Evolutionary conservation across 1,284 basidiomycete species (phyloP).

Genomic region (Austroboletus novae-zelandiae): DNA sequence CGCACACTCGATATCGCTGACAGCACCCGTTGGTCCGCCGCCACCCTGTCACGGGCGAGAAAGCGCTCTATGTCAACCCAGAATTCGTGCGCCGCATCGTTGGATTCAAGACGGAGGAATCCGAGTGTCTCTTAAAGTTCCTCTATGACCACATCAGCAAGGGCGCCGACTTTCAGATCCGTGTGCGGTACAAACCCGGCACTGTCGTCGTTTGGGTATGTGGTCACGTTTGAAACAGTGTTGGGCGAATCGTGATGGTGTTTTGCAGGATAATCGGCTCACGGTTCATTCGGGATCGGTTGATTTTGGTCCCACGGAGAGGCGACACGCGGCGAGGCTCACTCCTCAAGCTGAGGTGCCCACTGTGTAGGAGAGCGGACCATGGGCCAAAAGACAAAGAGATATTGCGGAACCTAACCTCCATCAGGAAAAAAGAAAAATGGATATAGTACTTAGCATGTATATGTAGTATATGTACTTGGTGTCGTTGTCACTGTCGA

Average conservation of each 20-base stretch:
- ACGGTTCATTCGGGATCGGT: constrained; percentile 48
- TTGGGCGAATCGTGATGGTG: neutral
- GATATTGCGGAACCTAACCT: too few species aligned
- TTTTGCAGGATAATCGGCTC: constrained; percentile 47
- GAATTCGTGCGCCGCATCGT: constrained; percentile 65
- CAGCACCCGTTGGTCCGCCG: constrained; percentile 52
- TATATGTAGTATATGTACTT: too few species aligned
- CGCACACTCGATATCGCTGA: too few species aligned
- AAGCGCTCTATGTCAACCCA: constrained; percentile 63
- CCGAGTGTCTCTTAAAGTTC: constrained; percentile 61
- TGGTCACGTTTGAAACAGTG: neutral
- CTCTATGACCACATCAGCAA: constrained; percentile 53
- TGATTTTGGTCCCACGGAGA: constrained; percentile 42
- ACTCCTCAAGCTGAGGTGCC: constrained; percentile 56
- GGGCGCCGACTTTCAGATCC: constrained; percentile 46
- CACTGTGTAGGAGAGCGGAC: neutral
- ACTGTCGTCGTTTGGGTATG: constrained; percentile 50
- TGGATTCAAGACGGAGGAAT: constrained; percentile 67
- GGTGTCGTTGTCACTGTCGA: too few species aligned
- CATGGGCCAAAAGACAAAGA: too few species aligned
- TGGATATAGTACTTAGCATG: too few species aligned
- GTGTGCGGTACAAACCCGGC: constrained; percentile 43
- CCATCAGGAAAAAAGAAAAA: too few species aligned
- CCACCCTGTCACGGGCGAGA: constrained; percentile 68
- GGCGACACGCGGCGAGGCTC: constrained; percentile 50